Base-by-base conservation (phyloP, 192 early-diverging fungal genomes). In the Chytriomyces sp. region DNA sequence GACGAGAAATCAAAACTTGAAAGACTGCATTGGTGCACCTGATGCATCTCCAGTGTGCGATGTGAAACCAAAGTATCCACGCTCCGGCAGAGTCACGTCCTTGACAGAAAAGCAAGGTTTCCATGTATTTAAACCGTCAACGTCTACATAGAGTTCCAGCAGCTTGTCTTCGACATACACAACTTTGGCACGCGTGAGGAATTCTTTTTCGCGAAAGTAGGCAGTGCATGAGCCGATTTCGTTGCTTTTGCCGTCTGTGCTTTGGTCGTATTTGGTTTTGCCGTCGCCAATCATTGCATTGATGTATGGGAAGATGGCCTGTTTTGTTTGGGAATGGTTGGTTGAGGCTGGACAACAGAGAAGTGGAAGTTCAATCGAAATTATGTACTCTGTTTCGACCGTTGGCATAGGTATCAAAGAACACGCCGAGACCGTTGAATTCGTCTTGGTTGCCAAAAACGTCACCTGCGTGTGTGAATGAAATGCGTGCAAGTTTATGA, bases 341-440 rank as follows among this genome's bases (percentile, higher is more conserved):
- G 28, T 18, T 26, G 50, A 76, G n/a, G 20, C 26, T 18, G 61
- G 1, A 63, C 72, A 76, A 23, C 61, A 43, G 4, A 3, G 6
- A 64, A 4, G 2, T 62, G 68, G 9, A 3, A 5, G 2, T 20
- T 57, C 3, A 20, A n/a, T 57, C 53, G 53, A 57, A 57, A 20
- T 57, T 5, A 76, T 80, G 7, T 68, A 86, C 85, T 24, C 81
- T 78, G 74, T 89, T 88, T 70, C 91, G 81, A 68, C 91, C 84
- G 80, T 98, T 98, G 57, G 93, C 87, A 78, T 97, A 98, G 7
- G 96, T 98, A 84, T 98, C 98, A 79, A 99, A 97, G 78, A 98
- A 95, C 68, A 99, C 81, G 24, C 96, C 98, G 35, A 99, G 82
- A 0, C 98, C 98, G 45, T 89, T 89, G 81, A 98, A 98, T 61